These are phyloP conservation scores for Phenoliferia sp. DNA, from an alignment of 1,284 basidiomycete species.

Conservation along the genomic window DNA sequence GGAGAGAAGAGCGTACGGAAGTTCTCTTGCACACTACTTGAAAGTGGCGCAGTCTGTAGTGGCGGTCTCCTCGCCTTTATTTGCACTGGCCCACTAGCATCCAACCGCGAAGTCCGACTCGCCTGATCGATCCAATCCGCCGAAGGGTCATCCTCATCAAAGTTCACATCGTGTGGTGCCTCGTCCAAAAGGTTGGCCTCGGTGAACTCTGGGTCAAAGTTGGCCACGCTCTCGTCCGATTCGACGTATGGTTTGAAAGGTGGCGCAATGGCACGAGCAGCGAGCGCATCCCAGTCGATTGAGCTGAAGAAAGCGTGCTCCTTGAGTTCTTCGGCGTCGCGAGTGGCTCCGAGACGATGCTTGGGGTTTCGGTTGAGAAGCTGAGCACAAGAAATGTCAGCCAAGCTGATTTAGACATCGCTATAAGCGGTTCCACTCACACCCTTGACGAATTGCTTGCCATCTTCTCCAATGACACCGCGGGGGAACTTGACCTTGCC, in stretches of 20 bases:
- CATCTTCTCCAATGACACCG: slow-evolving; percentile 90
- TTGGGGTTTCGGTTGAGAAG: slow-evolving; percentile 96
- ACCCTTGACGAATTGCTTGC: slow-evolving; percentile 98
- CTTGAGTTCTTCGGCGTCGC: slow-evolving; percentile 90
- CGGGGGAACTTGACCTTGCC: slow-evolving; percentile 99
- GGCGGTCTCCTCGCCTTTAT: slow-evolving; percentile 44
- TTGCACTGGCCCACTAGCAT: slow-evolving; percentile 19
- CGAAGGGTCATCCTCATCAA: slow-evolving; percentile 45
- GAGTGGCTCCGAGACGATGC: slow-evolving; percentile 84
- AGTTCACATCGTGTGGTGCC: slow-evolving; percentile 53
- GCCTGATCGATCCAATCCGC: slow-evolving; percentile 37
- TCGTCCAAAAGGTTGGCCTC: slow-evolving; percentile 67
- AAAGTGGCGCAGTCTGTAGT: slow-evolving; percentile 59
- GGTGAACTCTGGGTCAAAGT: slow-evolving; percentile 99
- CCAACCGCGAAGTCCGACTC: slow-evolving; percentile 7
- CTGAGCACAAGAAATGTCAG: slow-evolving; percentile 46
- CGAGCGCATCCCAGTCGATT: slow-evolving; percentile 85
- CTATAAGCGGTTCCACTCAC: slow-evolving; percentile 51
- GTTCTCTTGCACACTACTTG: slow-evolving; percentile 87
- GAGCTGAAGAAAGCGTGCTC: slow-evolving; percentile 90
- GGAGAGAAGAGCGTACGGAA: slow-evolving; percentile 64
- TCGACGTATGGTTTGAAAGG: slow-evolving; percentile 98
- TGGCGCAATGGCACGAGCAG: slow-evolving; percentile 85
- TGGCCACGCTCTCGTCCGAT: slow-evolving; percentile 93
- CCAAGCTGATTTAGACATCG: not conserved